Evolutionary conservation across 208 protist genomes (phyloP).

Genomic region (Acanthamoeba royreba): DNA sequence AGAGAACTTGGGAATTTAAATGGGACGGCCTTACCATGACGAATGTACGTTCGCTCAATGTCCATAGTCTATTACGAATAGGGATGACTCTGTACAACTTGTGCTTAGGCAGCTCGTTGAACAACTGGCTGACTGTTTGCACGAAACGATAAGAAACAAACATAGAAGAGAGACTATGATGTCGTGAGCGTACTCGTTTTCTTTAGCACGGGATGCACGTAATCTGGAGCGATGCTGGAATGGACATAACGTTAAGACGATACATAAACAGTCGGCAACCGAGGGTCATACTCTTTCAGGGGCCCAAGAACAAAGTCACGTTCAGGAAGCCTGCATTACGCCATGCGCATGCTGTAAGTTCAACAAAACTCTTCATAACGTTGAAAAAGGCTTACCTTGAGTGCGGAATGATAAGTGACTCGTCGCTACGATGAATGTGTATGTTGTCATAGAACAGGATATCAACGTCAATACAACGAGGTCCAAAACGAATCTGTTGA

Average conservation of each 20-base stretch:
- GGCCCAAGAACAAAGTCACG: constrained; percentile 61
- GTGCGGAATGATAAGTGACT: constrained; percentile 9
- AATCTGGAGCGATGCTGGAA: constrained; percentile 60
- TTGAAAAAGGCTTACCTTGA: neutral
- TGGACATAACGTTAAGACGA: too few species aligned
- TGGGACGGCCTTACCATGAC: constrained; percentile 32
- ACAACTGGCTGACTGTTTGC: constrained; percentile 4
- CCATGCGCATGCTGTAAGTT: too few species aligned
- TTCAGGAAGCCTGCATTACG: constrained; percentile 38
- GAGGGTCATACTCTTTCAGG: constrained; percentile 50
- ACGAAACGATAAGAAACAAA: too few species aligned
- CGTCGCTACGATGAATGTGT: neutral
- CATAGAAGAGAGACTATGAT: neutral
- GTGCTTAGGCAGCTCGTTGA: constrained; percentile 23
- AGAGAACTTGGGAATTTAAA: neutral
- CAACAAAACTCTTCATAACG: too few species aligned
- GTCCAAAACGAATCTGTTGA: constrained; percentile 34
- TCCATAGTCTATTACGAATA: neutral
- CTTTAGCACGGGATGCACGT: constrained; percentile 47
- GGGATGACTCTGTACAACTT: neutral
- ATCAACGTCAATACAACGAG: constrained; percentile 60
- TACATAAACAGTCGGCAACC: too few species aligned
- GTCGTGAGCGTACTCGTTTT: neutral
- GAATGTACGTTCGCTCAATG: neutral
- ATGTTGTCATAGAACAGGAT: constrained; percentile 60